Conservation (phyloP, 495 filamentous ascomycete species). For the Letharia lupina region DNA sequence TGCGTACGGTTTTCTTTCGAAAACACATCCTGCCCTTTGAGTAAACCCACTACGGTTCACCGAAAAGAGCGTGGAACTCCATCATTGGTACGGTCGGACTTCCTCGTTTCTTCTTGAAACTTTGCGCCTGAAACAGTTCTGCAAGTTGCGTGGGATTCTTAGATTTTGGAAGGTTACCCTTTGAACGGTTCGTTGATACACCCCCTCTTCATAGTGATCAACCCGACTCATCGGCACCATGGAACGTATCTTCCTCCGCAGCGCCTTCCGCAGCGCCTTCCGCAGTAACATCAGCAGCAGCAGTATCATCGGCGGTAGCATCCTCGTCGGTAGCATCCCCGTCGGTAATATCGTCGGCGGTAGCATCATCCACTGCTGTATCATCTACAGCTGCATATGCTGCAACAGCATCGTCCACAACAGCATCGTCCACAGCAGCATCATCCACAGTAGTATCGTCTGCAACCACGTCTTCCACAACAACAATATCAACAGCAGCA, state of each 20-base stretch:
- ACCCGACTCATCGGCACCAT: background rate
- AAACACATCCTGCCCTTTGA: background rate
- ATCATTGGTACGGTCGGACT: background rate
- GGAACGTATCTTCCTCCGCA: background rate
- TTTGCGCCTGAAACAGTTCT: no score
- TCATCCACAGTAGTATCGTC: background rate
- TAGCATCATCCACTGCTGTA: background rate
- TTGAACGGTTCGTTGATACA: no score
- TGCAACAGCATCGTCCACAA: background rate
- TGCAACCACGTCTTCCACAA: background rate
- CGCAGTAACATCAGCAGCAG: background rate
- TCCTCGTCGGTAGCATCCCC: background rate
- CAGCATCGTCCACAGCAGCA: background rate
- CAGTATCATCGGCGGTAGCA: background rate
- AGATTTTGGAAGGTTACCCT: no score
- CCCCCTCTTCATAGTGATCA: background rate
- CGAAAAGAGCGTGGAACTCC: background rate
- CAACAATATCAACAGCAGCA: background rate
- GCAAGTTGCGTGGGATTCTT: no score
- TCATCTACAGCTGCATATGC: background rate
- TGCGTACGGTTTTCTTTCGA: background rate
- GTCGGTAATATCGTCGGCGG: background rate
- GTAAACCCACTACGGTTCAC: background rate
- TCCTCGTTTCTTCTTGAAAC: background rate
- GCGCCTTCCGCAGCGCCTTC: background rate